Conservation (phyloP, 257 asterid genomes). For the Salvia splendens region DNA sequence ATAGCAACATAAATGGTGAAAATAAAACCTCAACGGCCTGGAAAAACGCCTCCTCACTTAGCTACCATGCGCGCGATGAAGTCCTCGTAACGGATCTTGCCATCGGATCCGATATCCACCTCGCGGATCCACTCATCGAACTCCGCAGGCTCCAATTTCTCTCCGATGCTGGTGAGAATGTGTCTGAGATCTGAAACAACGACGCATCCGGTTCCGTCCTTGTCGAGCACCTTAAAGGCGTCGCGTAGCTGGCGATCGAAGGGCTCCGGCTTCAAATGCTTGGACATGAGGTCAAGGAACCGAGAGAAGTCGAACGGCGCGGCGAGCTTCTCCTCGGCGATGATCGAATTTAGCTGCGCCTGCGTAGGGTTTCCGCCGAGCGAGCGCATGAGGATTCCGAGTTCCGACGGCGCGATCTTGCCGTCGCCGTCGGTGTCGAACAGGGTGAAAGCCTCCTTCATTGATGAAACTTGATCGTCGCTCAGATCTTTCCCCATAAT, state of each 20-base stretch:
- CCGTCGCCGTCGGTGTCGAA: conserved; percentile 95
- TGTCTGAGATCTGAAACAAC: conserved; percentile 92
- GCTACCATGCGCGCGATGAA: conserved; percentile 95
- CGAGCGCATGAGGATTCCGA: conserved; percentile 91
- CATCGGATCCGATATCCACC: conserved; percentile 95
- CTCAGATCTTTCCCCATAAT: conserved; percentile 92
- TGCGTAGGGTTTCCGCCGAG: conserved; percentile 97
- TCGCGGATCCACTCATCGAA: conserved; percentile 99
- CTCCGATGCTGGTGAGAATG: conserved; percentile 87
- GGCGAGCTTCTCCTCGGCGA: conserved; percentile 67
- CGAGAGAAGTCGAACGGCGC: conserved; percentile 76
- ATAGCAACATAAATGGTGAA: conserved; percentile 7
- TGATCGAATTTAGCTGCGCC: conserved; percentile 74
- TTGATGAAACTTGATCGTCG: conserved; percentile 76
- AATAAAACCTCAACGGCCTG: conserved; percentile 15
- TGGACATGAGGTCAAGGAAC: conserved; percentile 80
- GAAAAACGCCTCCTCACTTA: conserved; percentile 46
- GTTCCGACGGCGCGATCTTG: conserved; percentile 86
- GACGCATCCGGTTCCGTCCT: conserved; percentile 74
- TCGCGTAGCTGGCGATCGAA: conserved; percentile 95
- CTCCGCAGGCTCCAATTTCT: conserved; percentile 88
- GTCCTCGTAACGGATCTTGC: conserved; percentile 89
- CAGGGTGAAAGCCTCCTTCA: conserved; percentile 90
- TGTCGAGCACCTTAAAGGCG: conserved; percentile 92
- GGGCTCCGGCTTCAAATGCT: conserved; percentile 93